phyloP scores from a whole-genome alignment of 805 yeast genomes.

The Wickerhamiella siamensis region DNA sequence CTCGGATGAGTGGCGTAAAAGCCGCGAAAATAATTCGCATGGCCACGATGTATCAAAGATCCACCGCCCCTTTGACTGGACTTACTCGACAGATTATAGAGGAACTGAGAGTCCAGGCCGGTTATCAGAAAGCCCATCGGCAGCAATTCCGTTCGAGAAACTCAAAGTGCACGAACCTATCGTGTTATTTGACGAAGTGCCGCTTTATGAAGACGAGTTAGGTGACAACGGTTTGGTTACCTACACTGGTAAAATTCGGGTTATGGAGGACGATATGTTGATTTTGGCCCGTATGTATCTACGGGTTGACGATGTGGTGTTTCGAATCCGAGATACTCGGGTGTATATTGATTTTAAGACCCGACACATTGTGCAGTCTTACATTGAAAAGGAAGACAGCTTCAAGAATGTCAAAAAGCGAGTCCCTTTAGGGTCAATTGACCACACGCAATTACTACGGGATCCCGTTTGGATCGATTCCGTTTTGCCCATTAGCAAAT shows the following conservation, averaged over 20 bases:
- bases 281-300: conserved; percentile 65
- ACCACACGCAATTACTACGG: conserved; percentile 53
- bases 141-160: conserved; percentile 52
- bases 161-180: conserved; percentile 70
- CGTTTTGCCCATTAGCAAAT: conserved; percentile 6
- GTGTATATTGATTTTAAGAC: conserved; percentile 63
- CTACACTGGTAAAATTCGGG: conserved; percentile 65
- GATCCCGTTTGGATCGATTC: conserved; percentile 69
- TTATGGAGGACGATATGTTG: conserved; percentile 70
- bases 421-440: conserved; percentile 40
- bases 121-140: conserved; percentile 10
- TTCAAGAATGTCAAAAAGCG: conserved; percentile 34
- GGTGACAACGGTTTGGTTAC: conserved; percentile 91
- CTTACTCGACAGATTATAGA: conserved; percentile 67
- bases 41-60: conserved; percentile 40
- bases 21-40: conserved; percentile 23
- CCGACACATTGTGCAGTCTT: conserved; percentile 56
- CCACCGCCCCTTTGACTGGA: conserved; percentile 89
- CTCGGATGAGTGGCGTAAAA: conserved; percentile 63
- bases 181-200: conserved; percentile 74
- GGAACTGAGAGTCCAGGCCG: conserved; percentile 31
- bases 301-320: conserved; percentile 79
- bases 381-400: conserved; percentile 49
- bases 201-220: conserved; percentile 83
- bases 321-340: conserved; percentile 74